phyloP scores from a whole-genome alignment of 495 filamentous ascomycete genomes.

The Recurvomyces mirabilis region DNA sequence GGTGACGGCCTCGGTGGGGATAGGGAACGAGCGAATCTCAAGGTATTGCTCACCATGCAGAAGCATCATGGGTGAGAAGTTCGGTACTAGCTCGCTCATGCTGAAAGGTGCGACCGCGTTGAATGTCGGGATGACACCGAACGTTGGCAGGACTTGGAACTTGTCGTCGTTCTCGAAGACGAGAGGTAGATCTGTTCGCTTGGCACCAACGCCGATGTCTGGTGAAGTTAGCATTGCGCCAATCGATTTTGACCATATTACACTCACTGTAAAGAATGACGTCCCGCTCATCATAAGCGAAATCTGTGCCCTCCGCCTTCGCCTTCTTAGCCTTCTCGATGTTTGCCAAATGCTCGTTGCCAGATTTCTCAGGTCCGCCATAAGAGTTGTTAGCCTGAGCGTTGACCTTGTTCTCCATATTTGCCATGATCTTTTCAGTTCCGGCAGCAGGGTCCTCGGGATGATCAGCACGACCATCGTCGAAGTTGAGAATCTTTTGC shows the following conservation, averaged over 20 bases:
- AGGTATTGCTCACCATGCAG: conserved; percentile 98
- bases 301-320: conserved; percentile 63
- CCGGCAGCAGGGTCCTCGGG: conserved; percentile 69
- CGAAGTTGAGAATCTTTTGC: conserved; percentile 73
- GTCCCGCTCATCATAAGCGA: conserved; percentile 73
- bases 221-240: no score
- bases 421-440: conserved; percentile 79
- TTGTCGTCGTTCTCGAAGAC: conserved; percentile 82
- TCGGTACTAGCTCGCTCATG: conserved; percentile 74
- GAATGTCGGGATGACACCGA: conserved; percentile 89
- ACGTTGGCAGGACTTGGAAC: conserved; percentile 90
- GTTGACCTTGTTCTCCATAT: conserved; percentile 59
- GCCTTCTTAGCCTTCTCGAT: conserved; percentile 69
- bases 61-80: conserved; percentile 98
- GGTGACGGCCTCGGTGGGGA: conserved; percentile 75
- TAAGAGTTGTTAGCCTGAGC: conserved; percentile 24
- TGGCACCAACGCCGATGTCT: conserved; percentile 84
- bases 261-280: conserved; percentile 72
- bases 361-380: no score
- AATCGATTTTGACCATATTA: no score
- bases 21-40: conserved; percentile 85
- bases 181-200: conserved; percentile 75
- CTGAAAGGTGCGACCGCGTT: conserved; percentile 70
- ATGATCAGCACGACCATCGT: conserved; percentile 82
- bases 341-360: conserved; percentile 43